Evolutionary conservation across 1,139 yeast species (phyloP).

Genomic region (Meyerozyma athensensis): DNA sequence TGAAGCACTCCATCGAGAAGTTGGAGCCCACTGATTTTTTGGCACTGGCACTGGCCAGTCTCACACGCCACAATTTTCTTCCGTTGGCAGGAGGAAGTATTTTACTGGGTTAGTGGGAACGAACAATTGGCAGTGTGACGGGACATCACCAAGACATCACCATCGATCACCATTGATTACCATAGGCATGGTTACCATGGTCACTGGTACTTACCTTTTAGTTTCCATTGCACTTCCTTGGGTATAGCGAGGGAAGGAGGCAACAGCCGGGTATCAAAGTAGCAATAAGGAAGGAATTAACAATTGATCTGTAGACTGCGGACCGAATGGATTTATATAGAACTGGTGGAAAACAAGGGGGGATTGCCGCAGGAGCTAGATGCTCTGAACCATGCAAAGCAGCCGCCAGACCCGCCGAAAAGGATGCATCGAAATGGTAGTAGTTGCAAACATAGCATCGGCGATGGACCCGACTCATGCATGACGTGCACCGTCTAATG

Average conservation of each 20-base stretch:
- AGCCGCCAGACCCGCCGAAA: conserved; percentile 1
- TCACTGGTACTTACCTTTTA: conserved; percentile 2
- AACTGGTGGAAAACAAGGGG: not conserved
- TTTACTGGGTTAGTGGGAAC: conserved; percentile 8
- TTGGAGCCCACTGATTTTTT: conserved; percentile 13
- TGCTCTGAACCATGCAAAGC: conserved; percentile 1
- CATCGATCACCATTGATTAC: no score
- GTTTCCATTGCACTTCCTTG: conserved; percentile 3
- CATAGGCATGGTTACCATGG: no score
- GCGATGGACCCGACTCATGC: conserved; percentile 4
- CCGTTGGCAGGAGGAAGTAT: conserved; percentile 45
- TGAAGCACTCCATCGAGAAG: conserved; percentile 35
- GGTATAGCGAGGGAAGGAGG: conserved; percentile 2
- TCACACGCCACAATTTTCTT: conserved; percentile 46
- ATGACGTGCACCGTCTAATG: conserved; percentile 1
- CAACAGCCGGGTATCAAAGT: conserved; percentile 2
- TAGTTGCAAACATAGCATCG: conserved; percentile 1
- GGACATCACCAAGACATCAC: not conserved
- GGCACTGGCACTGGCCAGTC: conserved; percentile 23
- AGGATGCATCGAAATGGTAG: not conserved
- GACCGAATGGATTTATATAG: conserved; percentile 2
- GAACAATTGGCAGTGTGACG: not conserved
- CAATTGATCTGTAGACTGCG: no score
- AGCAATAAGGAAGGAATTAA: not conserved
- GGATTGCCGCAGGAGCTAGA: not conserved